Evolutionary conservation across 441 rosid species (phyloP).

Genomic region (Erysimum cheiri): DNA sequence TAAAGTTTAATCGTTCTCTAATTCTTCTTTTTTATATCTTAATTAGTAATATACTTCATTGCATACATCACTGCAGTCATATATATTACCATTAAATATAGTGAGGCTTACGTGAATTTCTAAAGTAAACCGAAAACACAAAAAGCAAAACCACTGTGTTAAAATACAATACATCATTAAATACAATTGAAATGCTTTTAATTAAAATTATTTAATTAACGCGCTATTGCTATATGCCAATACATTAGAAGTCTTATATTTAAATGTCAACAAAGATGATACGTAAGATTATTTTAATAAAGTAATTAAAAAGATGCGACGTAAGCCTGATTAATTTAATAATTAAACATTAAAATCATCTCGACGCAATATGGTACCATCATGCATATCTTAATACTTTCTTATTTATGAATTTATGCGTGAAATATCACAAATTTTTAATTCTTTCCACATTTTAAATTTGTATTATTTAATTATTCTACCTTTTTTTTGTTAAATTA

Average conservation of each 20-base stretch:
- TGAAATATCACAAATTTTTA: background rate
- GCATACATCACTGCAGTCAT: constrained; percentile 11
- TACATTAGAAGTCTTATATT: background rate
- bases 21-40: background rate
- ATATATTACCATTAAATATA: background rate
- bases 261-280: background rate
- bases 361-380: background rate
- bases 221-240: background rate
- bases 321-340: background rate
- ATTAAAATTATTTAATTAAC: background rate
- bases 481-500: background rate
- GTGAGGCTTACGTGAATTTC: constrained; percentile 16
- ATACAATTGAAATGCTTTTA: too few relatives aligned
- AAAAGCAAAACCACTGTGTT: constrained; percentile 1
- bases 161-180: too few relatives aligned
- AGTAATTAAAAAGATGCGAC: background rate
- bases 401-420: background rate
- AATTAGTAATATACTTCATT: constrained; percentile 10
- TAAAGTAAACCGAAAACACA: background rate
- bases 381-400: background rate
- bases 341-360: background rate
- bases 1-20: background rate
- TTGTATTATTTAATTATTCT: background rate
- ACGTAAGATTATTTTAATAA: background rate
- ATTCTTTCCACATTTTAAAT: background rate